Evolutionary conservation across 2,329 filamentous ascomycete species (phyloP), one percentile per base, ranked within the genome.

Genomic region (Colletotrichum liriopes): DNA sequence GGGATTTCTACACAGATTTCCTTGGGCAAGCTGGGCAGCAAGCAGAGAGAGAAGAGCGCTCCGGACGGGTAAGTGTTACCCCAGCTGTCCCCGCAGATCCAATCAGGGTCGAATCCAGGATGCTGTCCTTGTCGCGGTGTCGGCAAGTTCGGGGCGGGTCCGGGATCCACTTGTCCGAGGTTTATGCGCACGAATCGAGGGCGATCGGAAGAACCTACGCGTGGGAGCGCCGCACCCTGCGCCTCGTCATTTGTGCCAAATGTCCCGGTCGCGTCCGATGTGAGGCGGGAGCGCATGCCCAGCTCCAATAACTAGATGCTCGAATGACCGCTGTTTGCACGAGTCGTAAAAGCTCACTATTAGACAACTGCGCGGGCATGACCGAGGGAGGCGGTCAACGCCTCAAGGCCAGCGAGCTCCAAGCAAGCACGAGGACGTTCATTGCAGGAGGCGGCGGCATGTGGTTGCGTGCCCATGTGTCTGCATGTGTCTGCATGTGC

Each of bases 151-250:
- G 70, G 70, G 20, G 52, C 65, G 23, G 69, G 54, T n/a, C 58
- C 58, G 65, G 54, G 52, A 65, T 54, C 69, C 69, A 72, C 69
- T 49, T 69, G 29, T 60, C 69, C 69, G 69, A 72, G 52, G 39
- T 52, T 69, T 69, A 69, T 65, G 69, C 69, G 69, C 65, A 72
- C 69, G 65, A 69, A 71, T 71, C 51, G 58, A 59, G 32, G 45
- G n/a, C 14, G 23, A 68, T 72, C 69, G 69, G 65, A 63, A 51
- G 12, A 56, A 56, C 39, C 32, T 45, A 47, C 55, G 54, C 26
- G 58, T 61, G 29, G 52, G 52, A 26, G 52, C 35, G 23, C 47
- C 35, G 16, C n/a, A 43, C 32, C 56, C 58, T 63, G 29, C 37
- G 54, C 65, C 69, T 65, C 37, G 54, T 59, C 59, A 43, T 20